phyloP scores from a whole-genome alignment of 768 basidiomycete genomes.

The Amanita rubescens region DNA sequence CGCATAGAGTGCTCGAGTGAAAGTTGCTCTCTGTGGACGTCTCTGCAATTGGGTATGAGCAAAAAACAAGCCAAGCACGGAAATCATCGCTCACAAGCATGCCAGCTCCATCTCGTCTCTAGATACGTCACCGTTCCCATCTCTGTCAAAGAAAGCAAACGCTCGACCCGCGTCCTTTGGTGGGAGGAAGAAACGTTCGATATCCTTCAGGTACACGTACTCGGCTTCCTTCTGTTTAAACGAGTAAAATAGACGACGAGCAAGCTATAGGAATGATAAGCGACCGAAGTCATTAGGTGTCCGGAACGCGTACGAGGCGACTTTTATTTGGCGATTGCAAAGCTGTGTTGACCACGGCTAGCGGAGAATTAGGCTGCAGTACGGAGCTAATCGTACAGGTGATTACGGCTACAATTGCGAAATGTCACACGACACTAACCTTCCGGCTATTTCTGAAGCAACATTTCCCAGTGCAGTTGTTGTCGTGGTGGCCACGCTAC shows the following conservation, averaged over 20 bases:
- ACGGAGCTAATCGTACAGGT: slow-evolving; percentile 40
- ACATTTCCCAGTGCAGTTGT: slow-evolving; percentile 64
- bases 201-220: slow-evolving; percentile 57
- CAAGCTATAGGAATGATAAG: slow-evolving; percentile 42
- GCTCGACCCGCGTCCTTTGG: slow-evolving; percentile 61
- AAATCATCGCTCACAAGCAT: slow-evolving; percentile 41
- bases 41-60: slow-evolving; percentile 29
- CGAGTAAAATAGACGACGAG: slow-evolving; percentile 81
- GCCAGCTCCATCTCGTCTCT: slow-evolving; percentile 72
- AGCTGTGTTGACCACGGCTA: slow-evolving; percentile 72
- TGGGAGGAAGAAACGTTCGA: slow-evolving; percentile 61
- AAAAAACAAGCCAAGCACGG: background rate
- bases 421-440: slow-evolving; percentile 19
- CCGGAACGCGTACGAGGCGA: slow-evolving; percentile 38
- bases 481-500: slow-evolving; percentile 68
- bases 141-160: slow-evolving; percentile 63
- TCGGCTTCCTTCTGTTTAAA: slow-evolving; percentile 59
- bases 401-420: background rate
- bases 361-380: slow-evolving; percentile 84
- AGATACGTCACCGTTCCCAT: slow-evolving; percentile 64
- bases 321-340: slow-evolving; percentile 77
- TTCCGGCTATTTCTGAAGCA: slow-evolving; percentile 48
- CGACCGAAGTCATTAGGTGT: slow-evolving; percentile 3
- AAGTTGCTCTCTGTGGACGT: slow-evolving; percentile 79
- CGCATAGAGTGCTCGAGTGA: slow-evolving; percentile 83